A percentile compares a stretch with the other conserved stretches of the same genome.
These are phyloP conservation scores for Lanmaoa pseudosensibilis DNA, from an alignment of 768 basidiomycete species.

Conservation along the genomic window DNA sequence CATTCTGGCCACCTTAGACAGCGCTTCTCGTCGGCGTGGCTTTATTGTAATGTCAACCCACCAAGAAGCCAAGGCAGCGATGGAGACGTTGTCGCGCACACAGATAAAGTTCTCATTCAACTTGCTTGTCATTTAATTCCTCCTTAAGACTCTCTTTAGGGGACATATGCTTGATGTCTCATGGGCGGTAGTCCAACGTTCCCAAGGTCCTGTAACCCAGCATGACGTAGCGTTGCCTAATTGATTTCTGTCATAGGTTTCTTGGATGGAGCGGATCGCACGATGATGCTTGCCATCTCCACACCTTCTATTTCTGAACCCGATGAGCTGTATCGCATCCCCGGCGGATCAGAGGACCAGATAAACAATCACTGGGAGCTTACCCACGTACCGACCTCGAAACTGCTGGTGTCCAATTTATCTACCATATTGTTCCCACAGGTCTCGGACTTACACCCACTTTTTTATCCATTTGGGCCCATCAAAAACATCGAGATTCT, in stretches of 20 bases:
- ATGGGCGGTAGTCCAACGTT: constrained; percentile 87
- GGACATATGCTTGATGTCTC: constrained; percentile 79
- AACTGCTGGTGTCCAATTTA: constrained; percentile 63
- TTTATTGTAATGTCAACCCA: constrained; percentile 81
- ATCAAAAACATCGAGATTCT: constrained; percentile 62
- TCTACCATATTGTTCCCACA: constrained; percentile 68
- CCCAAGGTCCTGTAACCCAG: constrained; percentile 52
- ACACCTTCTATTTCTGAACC: constrained; percentile 34
- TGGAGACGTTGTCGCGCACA: constrained; percentile 64
- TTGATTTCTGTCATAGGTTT: constrained; percentile 50
- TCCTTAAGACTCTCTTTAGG: constrained; percentile 36
- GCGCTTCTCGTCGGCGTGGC: constrained; percentile 78
- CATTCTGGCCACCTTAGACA: constrained; percentile 81
- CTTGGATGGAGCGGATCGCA: constrained; percentile 78
- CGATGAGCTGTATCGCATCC: constrained; percentile 25
- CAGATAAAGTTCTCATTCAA: constrained; percentile 57
- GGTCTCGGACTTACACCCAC: constrained; percentile 64
- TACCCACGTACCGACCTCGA: constrained; percentile 43
- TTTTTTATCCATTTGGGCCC: constrained; percentile 70
- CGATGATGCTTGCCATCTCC: constrained; percentile 56
- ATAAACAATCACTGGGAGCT: constrained; percentile 33
- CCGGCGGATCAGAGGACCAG: constrained; percentile 34
- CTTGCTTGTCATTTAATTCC: neutral
- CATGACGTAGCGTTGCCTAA: constrained; percentile 1
- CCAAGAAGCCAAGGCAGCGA: constrained; percentile 67